Evolutionary conservation across 345 rosid species (phyloP).

Genomic region (Geranium brycei): DNA sequence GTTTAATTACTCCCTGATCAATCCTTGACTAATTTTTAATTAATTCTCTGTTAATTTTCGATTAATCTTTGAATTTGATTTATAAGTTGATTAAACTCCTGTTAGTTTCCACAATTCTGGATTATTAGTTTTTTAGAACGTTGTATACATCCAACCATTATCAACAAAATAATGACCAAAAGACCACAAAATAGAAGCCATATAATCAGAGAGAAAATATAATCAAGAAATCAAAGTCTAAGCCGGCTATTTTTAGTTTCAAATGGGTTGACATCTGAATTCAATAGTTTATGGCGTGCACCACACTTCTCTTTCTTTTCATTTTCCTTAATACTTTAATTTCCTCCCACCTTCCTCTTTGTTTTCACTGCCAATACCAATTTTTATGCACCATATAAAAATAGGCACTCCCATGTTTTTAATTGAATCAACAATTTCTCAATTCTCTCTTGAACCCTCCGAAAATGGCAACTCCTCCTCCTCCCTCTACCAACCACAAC

Average conservation of each 20-base stretch:
- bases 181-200: background rate
- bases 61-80: too few relatives aligned
- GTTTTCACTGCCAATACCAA: too few relatives aligned
- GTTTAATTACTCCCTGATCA: too few relatives aligned
- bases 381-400: background rate
- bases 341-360: background rate
- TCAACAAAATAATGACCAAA: too few relatives aligned
- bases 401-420: background rate
- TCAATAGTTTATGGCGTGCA: background rate
- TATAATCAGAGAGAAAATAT: too few relatives aligned
- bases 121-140: too few relatives aligned
- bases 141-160: too few relatives aligned
- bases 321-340: too few relatives aligned
- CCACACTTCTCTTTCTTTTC: background rate
- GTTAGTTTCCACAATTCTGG: too few relatives aligned
- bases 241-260: background rate
- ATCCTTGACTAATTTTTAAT: too few relatives aligned
- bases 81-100: too few relatives aligned
- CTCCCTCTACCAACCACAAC: background rate
- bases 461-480: background rate
- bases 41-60: too few relatives aligned
- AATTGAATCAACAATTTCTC: background rate
- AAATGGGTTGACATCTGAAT: background rate
- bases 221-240: background rate
- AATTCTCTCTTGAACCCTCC: background rate